Percentiles rank a stretch among this genome's conserved stretches.
These are phyloP conservation scores for Sarocladiaceae sp. DNA, from an alignment of 2,329 filamentous ascomycete genomes.

Conservation along the genomic window DNA sequence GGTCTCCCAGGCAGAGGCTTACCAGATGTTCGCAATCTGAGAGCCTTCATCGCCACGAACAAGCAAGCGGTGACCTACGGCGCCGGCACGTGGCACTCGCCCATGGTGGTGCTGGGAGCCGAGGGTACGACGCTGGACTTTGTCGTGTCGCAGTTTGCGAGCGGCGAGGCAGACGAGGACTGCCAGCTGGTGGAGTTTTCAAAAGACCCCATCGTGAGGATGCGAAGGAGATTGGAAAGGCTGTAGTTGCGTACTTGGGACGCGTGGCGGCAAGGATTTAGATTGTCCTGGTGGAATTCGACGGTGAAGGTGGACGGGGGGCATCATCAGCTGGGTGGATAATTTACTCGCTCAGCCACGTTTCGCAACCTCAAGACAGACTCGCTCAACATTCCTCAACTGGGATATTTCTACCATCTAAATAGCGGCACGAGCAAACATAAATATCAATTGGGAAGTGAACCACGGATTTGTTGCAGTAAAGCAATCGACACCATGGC, in stretches of 20 bases:
- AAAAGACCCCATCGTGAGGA: conserved; percentile 34
- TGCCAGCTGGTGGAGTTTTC: conserved; percentile 67
- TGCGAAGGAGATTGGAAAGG: conserved; percentile 17
- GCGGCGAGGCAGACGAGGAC: conserved; percentile 76
- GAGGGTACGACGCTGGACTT: conserved; percentile 63
- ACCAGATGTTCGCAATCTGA: conserved; percentile 64
- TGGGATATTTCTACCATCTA: too few species aligned
- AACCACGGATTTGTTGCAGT: not conserved
- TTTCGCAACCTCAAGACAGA: not conserved
- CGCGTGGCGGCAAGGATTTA: not conserved
- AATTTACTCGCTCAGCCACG: conserved; percentile 6
- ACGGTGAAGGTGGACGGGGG: not conserved
- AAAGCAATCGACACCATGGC: conserved; percentile 1
- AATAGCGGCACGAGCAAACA: not conserved
- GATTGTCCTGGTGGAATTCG: conserved; percentile 2
- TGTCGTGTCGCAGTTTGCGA: conserved; percentile 82
- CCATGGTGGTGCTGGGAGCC: conserved; percentile 79
- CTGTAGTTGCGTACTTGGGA: conserved; percentile 6
- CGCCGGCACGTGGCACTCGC: conserved; percentile 90
- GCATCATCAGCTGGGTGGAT: not conserved
- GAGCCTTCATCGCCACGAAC: conserved; percentile 72
- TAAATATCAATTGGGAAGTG: conserved; percentile 1
- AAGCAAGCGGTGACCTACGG: conserved; percentile 87
- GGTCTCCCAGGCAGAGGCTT: conserved; percentile 53
- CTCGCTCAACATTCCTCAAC: too few species aligned